phyloP scores from a whole-genome alignment of 2,329 filamentous ascomycete genomes.

The Xylariaceae sp. region DNA sequence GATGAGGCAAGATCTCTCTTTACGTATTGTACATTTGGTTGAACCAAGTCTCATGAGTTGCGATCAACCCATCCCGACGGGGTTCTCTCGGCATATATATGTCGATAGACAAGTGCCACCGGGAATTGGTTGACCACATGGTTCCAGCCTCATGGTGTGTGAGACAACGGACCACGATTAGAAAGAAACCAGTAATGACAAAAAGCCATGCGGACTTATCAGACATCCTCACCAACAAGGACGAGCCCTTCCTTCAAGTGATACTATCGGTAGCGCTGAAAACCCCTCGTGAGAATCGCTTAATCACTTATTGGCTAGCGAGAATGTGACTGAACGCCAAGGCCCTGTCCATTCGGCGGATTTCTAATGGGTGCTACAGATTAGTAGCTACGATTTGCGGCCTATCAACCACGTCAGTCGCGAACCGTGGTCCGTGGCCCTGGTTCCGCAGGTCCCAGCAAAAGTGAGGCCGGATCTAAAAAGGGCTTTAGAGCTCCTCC shows the following conservation, averaged over 20 bases:
- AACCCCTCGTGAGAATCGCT: conserved; percentile 14
- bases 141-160: too few species aligned
- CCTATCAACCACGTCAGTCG: background rate
- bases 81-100: background rate
- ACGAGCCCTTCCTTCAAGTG: background rate
- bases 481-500: too few species aligned
- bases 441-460: too few species aligned
- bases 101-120: background rate
- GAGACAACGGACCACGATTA: too few species aligned
- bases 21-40: too few species aligned
- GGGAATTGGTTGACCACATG: too few species aligned
- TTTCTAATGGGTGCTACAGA: too few species aligned
- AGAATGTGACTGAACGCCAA: background rate
- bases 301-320: conserved; percentile 10
- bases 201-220: too few species aligned
- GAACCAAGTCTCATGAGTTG: background rate
- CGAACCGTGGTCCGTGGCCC: background rate
- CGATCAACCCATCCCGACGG: conserved; percentile 1
- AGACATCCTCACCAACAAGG: conserved; percentile 1
- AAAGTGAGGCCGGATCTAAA: too few species aligned
- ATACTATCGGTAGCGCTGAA: background rate
- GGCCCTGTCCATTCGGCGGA: background rate
- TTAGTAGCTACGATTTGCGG: background rate
- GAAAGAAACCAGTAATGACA: too few species aligned
- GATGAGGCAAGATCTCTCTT: background rate